Evolutionary conservation across 805 yeast species (phyloP), one percentile per base, ranked within the genome.

Genomic region (Ogataea dorogensis): DNA sequence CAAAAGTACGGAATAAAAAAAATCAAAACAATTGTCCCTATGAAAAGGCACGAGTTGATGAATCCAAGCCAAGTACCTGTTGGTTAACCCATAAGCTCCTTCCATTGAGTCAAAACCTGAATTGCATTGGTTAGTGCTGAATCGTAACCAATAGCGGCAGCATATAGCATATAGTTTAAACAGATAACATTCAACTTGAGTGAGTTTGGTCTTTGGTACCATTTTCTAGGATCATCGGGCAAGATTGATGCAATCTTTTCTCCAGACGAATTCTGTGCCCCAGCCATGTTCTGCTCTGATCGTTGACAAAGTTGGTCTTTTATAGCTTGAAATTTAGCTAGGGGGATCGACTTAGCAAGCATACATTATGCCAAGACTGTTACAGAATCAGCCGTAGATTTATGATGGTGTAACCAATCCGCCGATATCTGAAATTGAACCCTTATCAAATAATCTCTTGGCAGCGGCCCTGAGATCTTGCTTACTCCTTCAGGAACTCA

Each of bases 1-100:
- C 45, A 40, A 24, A 43, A 36, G 20, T 28, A 36, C 2, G 49
- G 49, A 16, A 44, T 37, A 24, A 46, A 46, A 19, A 46, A 44
- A 13, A 46, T 46, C 10, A 43, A 25, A 14, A 41, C 30, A 28
- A 46, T 41, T 3, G 50, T 46, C 5, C 46, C 44, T 14, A 45
- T 34, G 25, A 45, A 45, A 1, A 47, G 49, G 31, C 47, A 42
- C 4, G 47, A 41, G 17, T 39, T 42, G 24, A 45, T 43, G 31
- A 45, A 45, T 5, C 49, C 47, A n/a, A 45, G 41, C 49, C 48
- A 44, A 4, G 50, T 46, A 12, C 50, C 50, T 14, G 42, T 24
- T 2, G 50, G 50, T 15, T 33, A 10, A 7, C 32, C 41, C 46
- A 41, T 46, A 14, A 46, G 33, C n/a, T 28, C 31, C n/a, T 41